Evolutionary conservation across 257 asterid species (phyloP).

Genomic region (Petunia axillaris): DNA sequence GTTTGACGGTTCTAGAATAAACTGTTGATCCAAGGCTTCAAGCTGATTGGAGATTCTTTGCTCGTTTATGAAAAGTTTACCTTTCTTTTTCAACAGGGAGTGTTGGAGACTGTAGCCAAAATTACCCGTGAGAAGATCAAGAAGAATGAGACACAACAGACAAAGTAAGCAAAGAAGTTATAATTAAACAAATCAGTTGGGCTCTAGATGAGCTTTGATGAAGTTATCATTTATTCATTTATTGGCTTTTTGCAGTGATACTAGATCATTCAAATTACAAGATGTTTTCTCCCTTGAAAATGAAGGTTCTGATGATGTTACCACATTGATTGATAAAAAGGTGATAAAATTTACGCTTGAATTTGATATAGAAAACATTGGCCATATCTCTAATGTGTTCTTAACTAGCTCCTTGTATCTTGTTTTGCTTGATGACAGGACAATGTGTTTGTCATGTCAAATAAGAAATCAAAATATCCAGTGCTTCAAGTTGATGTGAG

Average conservation of each 20-base stretch:
- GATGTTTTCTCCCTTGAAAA: slow-evolving; percentile 75
- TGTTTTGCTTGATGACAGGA: slow-evolving; percentile 53
- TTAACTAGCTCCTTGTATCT: slow-evolving; percentile 25
- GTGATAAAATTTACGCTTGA: slow-evolving; percentile 36
- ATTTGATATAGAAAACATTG: slow-evolving; percentile 12
- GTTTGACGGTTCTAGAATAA: not conserved
- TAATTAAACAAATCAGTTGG: not conserved
- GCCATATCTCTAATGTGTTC: not conserved
- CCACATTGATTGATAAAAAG: slow-evolving; percentile 79
- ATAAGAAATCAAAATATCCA: slow-evolving; percentile 89
- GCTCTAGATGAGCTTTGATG: not conserved
- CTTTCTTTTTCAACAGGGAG: slow-evolving; percentile 62
- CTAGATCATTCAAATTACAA: slow-evolving; percentile 74
- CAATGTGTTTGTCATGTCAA: slow-evolving; percentile 89
- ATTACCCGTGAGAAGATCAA: slow-evolving; percentile 77
- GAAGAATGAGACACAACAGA: slow-evolving; percentile 78
- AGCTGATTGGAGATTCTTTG: not conserved
- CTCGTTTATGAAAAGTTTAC: slow-evolving; percentile 1
- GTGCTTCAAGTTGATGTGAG: slow-evolving; percentile 94
- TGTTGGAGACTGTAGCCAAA: slow-evolving; percentile 86
- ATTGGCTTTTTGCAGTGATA: slow-evolving; percentile 49
- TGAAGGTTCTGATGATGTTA: slow-evolving; percentile 74
- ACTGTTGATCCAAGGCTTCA: not conserved
- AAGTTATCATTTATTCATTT: not conserved
- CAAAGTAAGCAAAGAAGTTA: slow-evolving; percentile 57